Conservation (phyloP, 345 rosid genomes). For the Euphorbia peplus region DNA sequence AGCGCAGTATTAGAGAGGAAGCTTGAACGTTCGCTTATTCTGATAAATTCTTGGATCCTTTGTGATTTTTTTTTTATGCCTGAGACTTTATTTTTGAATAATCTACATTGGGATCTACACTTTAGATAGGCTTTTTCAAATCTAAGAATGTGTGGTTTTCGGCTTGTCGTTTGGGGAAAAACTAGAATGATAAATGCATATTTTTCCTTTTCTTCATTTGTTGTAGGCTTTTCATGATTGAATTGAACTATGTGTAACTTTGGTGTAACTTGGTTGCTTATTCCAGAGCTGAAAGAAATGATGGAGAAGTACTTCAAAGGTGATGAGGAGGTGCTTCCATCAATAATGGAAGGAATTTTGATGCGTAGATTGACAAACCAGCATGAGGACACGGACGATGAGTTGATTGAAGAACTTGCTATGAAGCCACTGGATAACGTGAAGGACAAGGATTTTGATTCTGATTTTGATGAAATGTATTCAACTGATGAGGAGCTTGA, state of each 20-base stretch:
- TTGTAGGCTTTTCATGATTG: neutral
- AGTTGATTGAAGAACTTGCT: slow-evolving; percentile 47
- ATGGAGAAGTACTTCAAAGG: slow-evolving; percentile 75
- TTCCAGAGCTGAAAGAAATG: slow-evolving; percentile 56
- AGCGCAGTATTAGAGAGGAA: neutral
- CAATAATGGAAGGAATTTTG: slow-evolving; percentile 60
- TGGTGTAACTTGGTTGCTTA: slow-evolving; percentile 11
- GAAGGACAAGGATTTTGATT: slow-evolving; percentile 58
- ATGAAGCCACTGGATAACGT: slow-evolving; percentile 51
- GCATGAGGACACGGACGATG: slow-evolving; percentile 77
- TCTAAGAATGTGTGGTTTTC: neutral
- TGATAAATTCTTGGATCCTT: neutral
- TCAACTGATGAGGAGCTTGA: slow-evolving; percentile 74
- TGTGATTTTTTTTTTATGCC: neutral
- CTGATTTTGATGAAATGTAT: slow-evolving; percentile 63
- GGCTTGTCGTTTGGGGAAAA: neutral
- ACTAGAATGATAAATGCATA: neutral
- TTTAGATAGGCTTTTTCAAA: neutral
- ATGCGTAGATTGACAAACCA: slow-evolving; percentile 48
- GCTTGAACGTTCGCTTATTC: neutral
- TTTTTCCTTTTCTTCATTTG: neutral
- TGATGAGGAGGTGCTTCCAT: slow-evolving; percentile 68
- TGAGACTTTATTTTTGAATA: neutral
- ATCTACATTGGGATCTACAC: neutral
- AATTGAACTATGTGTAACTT: neutral